A percentile compares a stretch with the other conserved stretches of the same genome.
phyloP scores from a whole-genome alignment of 257 asterid genomes.

The Leptodermis oblonga region DNA sequence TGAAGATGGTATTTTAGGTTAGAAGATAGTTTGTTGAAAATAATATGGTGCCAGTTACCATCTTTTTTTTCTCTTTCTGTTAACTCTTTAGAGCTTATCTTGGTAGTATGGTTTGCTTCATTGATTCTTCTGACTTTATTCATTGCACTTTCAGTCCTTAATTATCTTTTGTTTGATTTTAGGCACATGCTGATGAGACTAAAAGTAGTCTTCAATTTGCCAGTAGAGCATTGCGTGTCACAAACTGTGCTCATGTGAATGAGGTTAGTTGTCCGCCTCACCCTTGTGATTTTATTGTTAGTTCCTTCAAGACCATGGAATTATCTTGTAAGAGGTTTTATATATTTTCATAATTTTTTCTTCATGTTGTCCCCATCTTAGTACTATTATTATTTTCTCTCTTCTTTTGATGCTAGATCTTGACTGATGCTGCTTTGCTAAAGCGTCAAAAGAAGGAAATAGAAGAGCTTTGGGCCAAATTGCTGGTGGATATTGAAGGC shows the following conservation, averaged over 20 bases:
- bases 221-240: slow-evolving; percentile 94
- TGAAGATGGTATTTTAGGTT: not conserved
- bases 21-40: not conserved
- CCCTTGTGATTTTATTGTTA: slow-evolving; percentile 18
- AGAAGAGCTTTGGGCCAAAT: slow-evolving; percentile 85
- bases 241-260: slow-evolving; percentile 92
- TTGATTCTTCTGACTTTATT: not conserved
- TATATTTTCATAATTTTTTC: slow-evolving; percentile 2
- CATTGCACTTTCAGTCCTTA: not conserved
- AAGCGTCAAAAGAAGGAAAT: slow-evolving; percentile 98
- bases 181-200: slow-evolving; percentile 99
- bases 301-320: slow-evolving; percentile 16
- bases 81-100: not conserved
- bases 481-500: slow-evolving; percentile 48
- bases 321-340: slow-evolving; percentile 9
- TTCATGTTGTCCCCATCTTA: slow-evolving; percentile 14
- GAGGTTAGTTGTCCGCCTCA: slow-evolving; percentile 50
- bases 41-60: not conserved
- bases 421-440: slow-evolving; percentile 96
- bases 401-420: slow-evolving; percentile 41
- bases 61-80: not conserved
- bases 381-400: not conserved
- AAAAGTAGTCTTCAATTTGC: slow-evolving; percentile 98
- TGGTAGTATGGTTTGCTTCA: not conserved
- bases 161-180: slow-evolving; percentile 20